Evolutionary conservation across 495 filamentous ascomycete species (phyloP).

Genomic region (Penicillium herquei): DNA sequence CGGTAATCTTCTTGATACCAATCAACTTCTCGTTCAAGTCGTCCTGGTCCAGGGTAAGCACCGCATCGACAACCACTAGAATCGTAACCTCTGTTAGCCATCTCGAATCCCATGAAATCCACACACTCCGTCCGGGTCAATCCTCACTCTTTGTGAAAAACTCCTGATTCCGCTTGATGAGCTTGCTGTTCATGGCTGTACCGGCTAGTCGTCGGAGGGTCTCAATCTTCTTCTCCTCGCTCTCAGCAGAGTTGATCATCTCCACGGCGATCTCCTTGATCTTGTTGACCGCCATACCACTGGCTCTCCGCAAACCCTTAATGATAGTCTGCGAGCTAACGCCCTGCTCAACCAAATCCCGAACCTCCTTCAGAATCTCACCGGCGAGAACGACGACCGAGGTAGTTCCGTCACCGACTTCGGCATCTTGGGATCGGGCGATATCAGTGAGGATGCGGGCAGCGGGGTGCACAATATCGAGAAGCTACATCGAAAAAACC

Average conservation of each 20-base stretch:
- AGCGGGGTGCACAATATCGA: conserved; percentile 97
- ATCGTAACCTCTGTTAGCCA: conserved; percentile 6
- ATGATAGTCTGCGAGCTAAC: conserved; percentile 97
- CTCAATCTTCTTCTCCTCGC: conserved; percentile 81
- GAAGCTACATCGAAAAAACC: conserved; percentile 61
- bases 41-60: conserved; percentile 93
- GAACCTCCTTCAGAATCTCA: conserved; percentile 94
- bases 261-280: conserved; percentile 95
- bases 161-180: conserved; percentile 93
- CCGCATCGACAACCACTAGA: conserved; percentile 95
- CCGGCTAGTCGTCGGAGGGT: conserved; percentile 85
- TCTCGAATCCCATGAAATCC: neutral
- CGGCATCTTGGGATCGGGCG: conserved; percentile 96
- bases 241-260: conserved; percentile 52
- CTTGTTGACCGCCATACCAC: conserved; percentile 94
- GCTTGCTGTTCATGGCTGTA: conserved; percentile 99
- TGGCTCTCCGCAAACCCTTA: conserved; percentile 89
- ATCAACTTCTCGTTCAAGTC: conserved; percentile 98
- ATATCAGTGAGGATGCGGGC: conserved; percentile 98
- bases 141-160: conserved; percentile 95
- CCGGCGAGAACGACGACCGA: conserved; percentile 95
- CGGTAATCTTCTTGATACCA: conserved; percentile 95
- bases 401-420: conserved; percentile 97
- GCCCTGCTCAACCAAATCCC: conserved; percentile 92
- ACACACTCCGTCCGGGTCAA: neutral